Base-by-base conservation (phyloP, 805 yeast species). In the Kockiozyma suomiensis region DNA sequence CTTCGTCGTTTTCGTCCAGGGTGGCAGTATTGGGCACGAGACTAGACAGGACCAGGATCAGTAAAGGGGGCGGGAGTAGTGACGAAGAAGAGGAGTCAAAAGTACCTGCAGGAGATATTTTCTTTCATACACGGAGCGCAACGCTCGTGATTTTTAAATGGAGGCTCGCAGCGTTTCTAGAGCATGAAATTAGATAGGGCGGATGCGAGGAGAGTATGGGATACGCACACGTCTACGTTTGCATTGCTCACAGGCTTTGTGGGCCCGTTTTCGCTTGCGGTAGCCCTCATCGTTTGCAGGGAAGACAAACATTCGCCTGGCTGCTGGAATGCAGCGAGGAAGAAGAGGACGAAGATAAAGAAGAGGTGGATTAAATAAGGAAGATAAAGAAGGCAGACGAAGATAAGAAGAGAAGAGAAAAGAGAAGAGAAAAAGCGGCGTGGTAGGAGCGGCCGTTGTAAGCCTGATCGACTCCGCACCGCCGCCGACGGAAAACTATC, bases 231-330 rank as follows among this genome's bases (percentile, higher is more conserved):
- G 66, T 28, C 76, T 69, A 5, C 74, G 69, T 51, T 78, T 72
- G 68, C 80, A 76, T 61, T 72, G 76, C 50, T 72, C 72, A 63
- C 80, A 76, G 47, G 80, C 79, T 64, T 73, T 72, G 68, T 75
- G 77, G 2, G 77, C 78, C 10, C 80, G 68, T 58, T 77, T 77
- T n/a, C 80, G 74, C 30, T 70, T 71, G 48, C 79, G 73, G 65
- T 75, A 76, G 60, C 69, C 75, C 19, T 69, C 73, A 64, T 77
- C 72, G 67, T 77, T 76, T 25, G 80, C 79, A 3, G 80, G 80
- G 54, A 76, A 76, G 54, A 76, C 80, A 66, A 73, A 71, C 77
- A 76, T 76, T n/a, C 30, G 26, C 25, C 25, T 10, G 41, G 28
- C 33, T 21, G 30, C 28, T 21, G 51, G 21, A n/a, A 38, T 10